phyloP scores from a whole-genome alignment of 257 asterid species.

The Solanum tarapatanum region DNA sequence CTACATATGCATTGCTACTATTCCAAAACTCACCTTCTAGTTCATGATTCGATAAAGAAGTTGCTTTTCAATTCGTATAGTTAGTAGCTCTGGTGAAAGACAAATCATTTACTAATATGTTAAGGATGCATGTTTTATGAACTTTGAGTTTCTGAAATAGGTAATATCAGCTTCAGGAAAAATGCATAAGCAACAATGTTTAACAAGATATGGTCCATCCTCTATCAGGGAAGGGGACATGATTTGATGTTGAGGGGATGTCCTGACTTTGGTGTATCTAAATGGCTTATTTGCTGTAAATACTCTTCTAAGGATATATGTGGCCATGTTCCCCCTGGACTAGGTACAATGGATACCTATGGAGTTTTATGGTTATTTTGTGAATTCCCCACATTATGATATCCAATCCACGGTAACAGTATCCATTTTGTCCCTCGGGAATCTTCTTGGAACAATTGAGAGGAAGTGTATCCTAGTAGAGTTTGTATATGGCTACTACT shows the following conservation, averaged over 20 bases:
- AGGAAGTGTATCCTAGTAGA: neutral
- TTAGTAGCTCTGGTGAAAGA: neutral
- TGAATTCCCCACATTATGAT: neutral
- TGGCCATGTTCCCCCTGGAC: neutral
- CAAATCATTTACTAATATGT: neutral
- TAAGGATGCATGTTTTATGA: neutral
- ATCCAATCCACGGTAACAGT: neutral
- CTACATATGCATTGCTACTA: neutral
- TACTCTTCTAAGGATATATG: neutral
- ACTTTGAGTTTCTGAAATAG: neutral
- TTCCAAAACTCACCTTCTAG: neutral
- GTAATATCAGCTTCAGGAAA: neutral
- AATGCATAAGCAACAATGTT: neutral
- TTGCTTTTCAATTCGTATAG: neutral
- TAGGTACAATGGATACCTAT: neutral
- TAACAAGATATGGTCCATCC: neutral
- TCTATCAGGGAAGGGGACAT: neutral
- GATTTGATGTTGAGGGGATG: neutral
- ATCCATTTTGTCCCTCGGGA: neutral
- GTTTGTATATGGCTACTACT: neutral
- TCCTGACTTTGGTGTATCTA: neutral
- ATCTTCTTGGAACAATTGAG: neutral
- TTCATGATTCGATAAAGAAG: neutral
- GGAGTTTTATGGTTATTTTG: neutral
- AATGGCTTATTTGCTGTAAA: neutral